Base-by-base conservation (phyloP, 2,329 filamentous ascomycete genomes). In the Arthrocladium fulminans region DNA sequence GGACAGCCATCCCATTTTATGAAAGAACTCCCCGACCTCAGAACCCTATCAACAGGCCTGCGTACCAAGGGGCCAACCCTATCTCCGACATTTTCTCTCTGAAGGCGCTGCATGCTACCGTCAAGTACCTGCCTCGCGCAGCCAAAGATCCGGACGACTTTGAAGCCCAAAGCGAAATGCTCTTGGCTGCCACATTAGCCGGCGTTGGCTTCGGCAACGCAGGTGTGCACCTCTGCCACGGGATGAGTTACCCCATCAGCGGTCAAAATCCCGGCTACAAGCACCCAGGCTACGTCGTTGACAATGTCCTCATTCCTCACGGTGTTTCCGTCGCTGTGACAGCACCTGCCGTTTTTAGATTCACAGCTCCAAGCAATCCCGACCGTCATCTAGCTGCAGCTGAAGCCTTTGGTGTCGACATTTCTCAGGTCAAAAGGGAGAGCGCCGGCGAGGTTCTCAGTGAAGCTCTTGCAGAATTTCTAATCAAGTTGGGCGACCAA, bases 161-260 rank as follows among this genome's bases (percentile, higher is more conserved):
- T 52, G 92, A 97, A 66, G 94, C 94, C 0, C 92, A 98, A 67
- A 85, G 80, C 25, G 82, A 97, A 67, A 98, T 98, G 94, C 75
- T 98, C 24, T 79, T 98, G 17, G 92, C 92, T 2, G 86, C 92
- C 1, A 98, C 92, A 0, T 73, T 98, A 2, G 92, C 94, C 0
- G 92, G 92, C 39, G 88, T 98, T 2, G 92, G 92, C 0, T 98
- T 98, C 65, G 92, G 94, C 17, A 98, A 98, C 60, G 94, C 94
- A 1, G 92, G 94, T 43, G 92, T 98, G 2, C 92, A 98, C 69
- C 73, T 87, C 8, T 87, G 83, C 65, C 83, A 87, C 63, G 83
- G 90, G 63, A 97, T 98, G 90, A 94, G 86, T 20, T 98, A 98
- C 63, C 92, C 92, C 15, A 95, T 98, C 61, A 94, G 88, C 0